phyloP scores from a whole-genome alignment of 768 basidiomycete genomes.

The Russula earlei region DNA sequence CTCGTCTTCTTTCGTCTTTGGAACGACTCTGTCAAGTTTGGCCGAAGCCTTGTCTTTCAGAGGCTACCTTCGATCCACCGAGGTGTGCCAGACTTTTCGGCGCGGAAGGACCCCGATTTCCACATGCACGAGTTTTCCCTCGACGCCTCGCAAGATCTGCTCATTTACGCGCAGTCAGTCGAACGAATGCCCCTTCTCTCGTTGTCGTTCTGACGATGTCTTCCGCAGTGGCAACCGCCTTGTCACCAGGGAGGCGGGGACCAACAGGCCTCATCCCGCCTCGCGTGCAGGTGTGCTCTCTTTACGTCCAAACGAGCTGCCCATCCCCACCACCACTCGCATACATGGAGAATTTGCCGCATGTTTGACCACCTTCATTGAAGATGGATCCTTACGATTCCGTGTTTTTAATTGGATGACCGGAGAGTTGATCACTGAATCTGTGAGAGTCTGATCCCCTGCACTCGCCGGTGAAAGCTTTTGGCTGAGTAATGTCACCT shows the following conservation, averaged over 20 bases:
- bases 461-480: not conserved
- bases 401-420: not conserved
- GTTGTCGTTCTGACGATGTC: not conserved
- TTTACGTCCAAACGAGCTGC: not conserved
- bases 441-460: not conserved
- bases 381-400: not conserved
- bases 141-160: not conserved
- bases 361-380: not conserved
- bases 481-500: not conserved
- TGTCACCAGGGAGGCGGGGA: not conserved
- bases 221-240: not conserved
- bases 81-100: not conserved
- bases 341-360: constrained; percentile 1
- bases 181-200: not conserved
- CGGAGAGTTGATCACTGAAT: not conserved
- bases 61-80: not conserved
- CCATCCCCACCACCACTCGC: not conserved
- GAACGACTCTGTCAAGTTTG: not conserved
- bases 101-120: not conserved
- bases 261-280: not conserved
- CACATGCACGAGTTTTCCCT: not conserved
- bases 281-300: not conserved
- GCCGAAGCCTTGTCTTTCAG: not conserved
- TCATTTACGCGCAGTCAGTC: constrained; percentile 1
- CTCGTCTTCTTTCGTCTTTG: not conserved